phyloP scores from a whole-genome alignment of 1,139 yeast species.

The Yamadazyma dendronema region DNA sequence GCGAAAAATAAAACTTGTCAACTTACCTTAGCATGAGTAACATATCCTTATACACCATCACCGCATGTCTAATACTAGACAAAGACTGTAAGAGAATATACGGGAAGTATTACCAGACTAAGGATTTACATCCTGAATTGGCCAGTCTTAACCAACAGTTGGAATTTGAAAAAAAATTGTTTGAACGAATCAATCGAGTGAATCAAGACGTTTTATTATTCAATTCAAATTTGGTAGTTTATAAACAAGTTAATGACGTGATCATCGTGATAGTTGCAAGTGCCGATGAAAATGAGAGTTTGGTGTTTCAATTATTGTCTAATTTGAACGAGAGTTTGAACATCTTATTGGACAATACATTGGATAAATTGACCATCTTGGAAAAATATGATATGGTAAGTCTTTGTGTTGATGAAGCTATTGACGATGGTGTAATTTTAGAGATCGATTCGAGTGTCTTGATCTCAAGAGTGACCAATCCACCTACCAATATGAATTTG shows the following conservation, averaged over 20 bases:
- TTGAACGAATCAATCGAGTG: conserved; percentile 73
- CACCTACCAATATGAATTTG: conserved; percentile 46
- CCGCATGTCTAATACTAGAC: conserved; percentile 78
- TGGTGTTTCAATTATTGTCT: conserved; percentile 72
- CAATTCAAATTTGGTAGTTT: conserved; percentile 75
- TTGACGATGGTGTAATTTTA: conserved; percentile 88
- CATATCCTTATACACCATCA: conserved; percentile 73
- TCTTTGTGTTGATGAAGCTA: conserved; percentile 84
- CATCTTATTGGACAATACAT: conserved; percentile 66
- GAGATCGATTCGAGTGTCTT: conserved; percentile 88
- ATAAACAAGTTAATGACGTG: conserved; percentile 80
- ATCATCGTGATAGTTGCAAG: conserved; percentile 70
- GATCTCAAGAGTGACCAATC: conserved; percentile 83
- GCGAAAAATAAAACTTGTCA: no score
- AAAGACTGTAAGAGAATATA: conserved; percentile 76
- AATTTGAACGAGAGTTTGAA: conserved; percentile 82
- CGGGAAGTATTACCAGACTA: conserved; percentile 71
- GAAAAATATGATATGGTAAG: conserved; percentile 85
- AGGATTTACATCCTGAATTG: conserved; percentile 22
- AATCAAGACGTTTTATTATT: conserved; percentile 78
- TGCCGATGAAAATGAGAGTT: conserved; percentile 80
- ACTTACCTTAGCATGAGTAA: conserved; percentile 2
- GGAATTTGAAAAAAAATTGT: conserved; percentile 72
- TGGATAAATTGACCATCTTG: conserved; percentile 76
- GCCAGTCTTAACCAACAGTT: conserved; percentile 60